A percentile compares a stretch with the other conserved stretches of the same genome.
Evolutionary conservation across 345 rosid species (phyloP).

Genomic region (Boechera divaricarpa): DNA sequence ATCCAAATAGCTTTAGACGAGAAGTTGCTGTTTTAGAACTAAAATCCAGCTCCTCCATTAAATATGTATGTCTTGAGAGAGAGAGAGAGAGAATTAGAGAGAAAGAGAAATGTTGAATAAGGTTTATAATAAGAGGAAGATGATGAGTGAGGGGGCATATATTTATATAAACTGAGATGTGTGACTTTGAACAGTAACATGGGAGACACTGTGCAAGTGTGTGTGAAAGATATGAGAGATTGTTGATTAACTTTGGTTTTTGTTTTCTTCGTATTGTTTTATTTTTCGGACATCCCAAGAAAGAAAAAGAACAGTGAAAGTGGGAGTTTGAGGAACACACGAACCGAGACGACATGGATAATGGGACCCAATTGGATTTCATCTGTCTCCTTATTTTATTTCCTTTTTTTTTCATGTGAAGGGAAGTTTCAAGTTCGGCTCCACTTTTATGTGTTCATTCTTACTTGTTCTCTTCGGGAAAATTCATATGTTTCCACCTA

Average conservation of each 20-base stretch:
- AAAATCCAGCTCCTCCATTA: constrained; percentile 64
- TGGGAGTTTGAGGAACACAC: constrained; percentile 53
- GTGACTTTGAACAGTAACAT: constrained; percentile 49
- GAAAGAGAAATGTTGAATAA: constrained; percentile 19
- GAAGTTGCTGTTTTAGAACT: constrained; percentile 51
- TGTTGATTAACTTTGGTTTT: background rate
- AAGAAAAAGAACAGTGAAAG: constrained; percentile 44
- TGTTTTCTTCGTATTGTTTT: constrained; percentile 26
- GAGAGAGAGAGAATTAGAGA: constrained; percentile 27
- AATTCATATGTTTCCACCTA: constrained; percentile 34
- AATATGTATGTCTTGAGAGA: background rate
- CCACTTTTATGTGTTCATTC: constrained; percentile 23
- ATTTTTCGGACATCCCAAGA: constrained; percentile 62
- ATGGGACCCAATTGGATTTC: constrained; percentile 51
- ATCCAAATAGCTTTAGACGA: constrained; percentile 87
- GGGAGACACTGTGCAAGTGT: constrained; percentile 43
- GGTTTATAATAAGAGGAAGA: constrained; percentile 39
- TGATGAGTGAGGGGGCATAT: constrained; percentile 51
- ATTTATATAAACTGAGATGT: constrained; percentile 43
- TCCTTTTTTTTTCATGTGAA: background rate
- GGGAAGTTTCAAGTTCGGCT: constrained; percentile 35
- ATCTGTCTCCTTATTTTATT: constrained; percentile 31
- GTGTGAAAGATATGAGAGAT: constrained; percentile 34
- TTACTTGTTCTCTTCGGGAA: constrained; percentile 15
- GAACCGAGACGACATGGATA: constrained; percentile 52